Base-by-base conservation (phyloP, 2,329 filamentous ascomycete species). In the Aplosporella prunicola region DNA sequence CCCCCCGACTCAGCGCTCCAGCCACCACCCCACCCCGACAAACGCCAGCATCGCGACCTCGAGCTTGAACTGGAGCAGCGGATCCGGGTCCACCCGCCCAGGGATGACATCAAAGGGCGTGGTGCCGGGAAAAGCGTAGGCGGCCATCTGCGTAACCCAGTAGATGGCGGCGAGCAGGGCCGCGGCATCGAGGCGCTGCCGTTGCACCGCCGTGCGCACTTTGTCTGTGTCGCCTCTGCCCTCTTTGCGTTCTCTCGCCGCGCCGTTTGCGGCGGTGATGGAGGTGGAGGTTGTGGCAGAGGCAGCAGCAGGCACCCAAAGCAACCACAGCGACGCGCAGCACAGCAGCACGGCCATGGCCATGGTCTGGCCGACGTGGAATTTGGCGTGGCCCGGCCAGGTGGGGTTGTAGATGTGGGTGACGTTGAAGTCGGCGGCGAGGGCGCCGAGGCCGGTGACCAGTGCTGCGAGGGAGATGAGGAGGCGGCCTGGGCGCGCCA, bases 321-420 rank as follows among this genome's bases (percentile, higher is more conserved):
- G 46, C 35, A 58, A 62, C 44, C 62, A 68, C 0, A 62, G 40
- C 7, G 56, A 62, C 1, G 52, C 38, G 5, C 58, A 35, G n/a
- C 60, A 58, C 8, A 68, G 55, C 9, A 56, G 39, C 0, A 66
- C 45, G 1, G 66, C 66, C 32, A 67, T 59, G 2, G 57, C 58
- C 66, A 72, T 69, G 7, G 67, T 71, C 48, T 72, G 69, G 5
- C 64, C 67, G 45, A 70, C 71, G 53, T 72, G 67, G 54, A 70
- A 72, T 40, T 61, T 61, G 5, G 67, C 68, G 48, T 72, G 68
- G 0, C 66, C 65, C 2, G 66, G 61, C 68, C 68, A 72, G 35
- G 50, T 48, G 0, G 66, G 65, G 45, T 72, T 70, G 35, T 55
- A 52, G 41, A 71, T 54, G 51, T 69, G 67, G 2, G 66, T 68